Conservation (phyloP, 768 basidiomycete species). For the Phallus indusiatus region DNA sequence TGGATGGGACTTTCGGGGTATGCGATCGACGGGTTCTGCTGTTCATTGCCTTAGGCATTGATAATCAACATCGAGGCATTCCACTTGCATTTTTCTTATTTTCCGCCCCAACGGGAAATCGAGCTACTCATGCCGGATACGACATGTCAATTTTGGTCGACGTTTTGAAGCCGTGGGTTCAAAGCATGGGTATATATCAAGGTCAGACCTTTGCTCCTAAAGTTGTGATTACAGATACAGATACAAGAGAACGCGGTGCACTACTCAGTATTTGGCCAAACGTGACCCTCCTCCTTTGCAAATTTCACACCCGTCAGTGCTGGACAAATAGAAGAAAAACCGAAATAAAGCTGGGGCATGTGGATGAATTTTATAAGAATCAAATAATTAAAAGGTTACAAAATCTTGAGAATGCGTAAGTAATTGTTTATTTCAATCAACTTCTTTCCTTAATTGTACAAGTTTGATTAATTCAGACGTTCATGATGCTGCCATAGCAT, state of each 20-base stretch:
- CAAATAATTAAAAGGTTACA: too few relatives aligned
- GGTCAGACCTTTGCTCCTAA: constrained; percentile 15
- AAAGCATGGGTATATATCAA: constrained; percentile 7
- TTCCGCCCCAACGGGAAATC: constrained; percentile 22
- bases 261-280: constrained; percentile 21
- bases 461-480: too few relatives aligned
- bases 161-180: constrained; percentile 19
- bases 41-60: constrained; percentile 24
- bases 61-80: constrained; percentile 18
- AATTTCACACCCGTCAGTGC: constrained; percentile 27
- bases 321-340: too few relatives aligned
- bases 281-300: constrained; percentile 24
- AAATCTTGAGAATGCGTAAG: too few relatives aligned
- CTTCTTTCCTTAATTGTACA: too few relatives aligned
- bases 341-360: too few relatives aligned
- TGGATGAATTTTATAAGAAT: too few relatives aligned
- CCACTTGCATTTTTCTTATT: constrained; percentile 26
- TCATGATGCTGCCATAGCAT: too few relatives aligned
- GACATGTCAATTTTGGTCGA: constrained; percentile 20
- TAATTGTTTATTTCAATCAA: too few relatives aligned
- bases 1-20: constrained; percentile 19
- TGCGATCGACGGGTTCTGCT: constrained; percentile 18
- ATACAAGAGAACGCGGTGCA: constrained; percentile 24
- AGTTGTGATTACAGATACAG: constrained; percentile 26
- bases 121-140: constrained; percentile 9